Base-by-base conservation (phyloP, 192 early-diverging fungal species). In the Podila horticola region DNA sequence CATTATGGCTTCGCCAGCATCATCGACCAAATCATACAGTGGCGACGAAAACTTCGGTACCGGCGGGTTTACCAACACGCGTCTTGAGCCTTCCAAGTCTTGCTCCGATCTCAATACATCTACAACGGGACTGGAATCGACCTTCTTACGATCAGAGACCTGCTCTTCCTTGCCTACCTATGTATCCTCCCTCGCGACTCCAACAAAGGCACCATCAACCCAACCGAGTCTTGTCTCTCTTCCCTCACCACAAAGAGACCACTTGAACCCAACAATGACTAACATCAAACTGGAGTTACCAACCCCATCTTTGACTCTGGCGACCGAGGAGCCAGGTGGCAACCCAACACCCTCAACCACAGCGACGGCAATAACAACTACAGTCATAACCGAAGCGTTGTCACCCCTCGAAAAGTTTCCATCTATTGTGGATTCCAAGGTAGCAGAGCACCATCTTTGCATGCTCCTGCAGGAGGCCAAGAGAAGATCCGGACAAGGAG, bases 381-480 rank as follows among this genome's bases (percentile, higher is more conserved):
- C 52, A 9, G 12, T 6, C 3, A 55, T 22, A 55, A 6, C 8
- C 52, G 24, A n/a, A 55, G 52, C 52, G 4, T 26, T 55, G 22
- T 6, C 28, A 38, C 33, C 28, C 13, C 30, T 13, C 55, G 65
- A 34, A 63, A 34, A 38, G 34, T n/a, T 38, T 7, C 62, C 31
- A 20, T 65, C 66, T 2, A 67, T 72, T 17, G 51, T 73, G 6
- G 71, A 81, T 50, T 28, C 28, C 3, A 64, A 65, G 30, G 57
- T 66, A 10, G 77, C 71, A 24, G 71, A 81, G 31, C 34, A 31
- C 15, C 77, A 81, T 57, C 49, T 81, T 7, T 67, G 67, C 31
- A 73, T 81, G 77, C 34, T 81, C 0, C 30, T 81, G 17, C 66
- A 72, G 29, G 77, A 81, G 29, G 77, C 77, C 41, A 81, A 69